Conservation (phyloP, 306 rosid species). For the Lotus japonicus region DNA sequence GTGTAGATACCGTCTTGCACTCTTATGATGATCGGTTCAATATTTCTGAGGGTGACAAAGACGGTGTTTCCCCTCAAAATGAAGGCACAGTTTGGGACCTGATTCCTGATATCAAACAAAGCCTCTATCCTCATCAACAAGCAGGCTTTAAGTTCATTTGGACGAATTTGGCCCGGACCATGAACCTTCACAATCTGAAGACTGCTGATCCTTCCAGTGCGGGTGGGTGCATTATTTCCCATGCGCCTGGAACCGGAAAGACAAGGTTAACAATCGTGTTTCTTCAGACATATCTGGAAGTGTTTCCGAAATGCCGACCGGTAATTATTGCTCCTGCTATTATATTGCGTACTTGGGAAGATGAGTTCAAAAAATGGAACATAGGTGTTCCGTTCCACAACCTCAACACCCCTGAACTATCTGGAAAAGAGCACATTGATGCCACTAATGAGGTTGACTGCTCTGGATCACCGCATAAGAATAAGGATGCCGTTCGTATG, state of each 20-base stretch:
- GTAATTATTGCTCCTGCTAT: slow-evolving; percentile 34
- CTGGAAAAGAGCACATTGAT: slow-evolving; percentile 11
- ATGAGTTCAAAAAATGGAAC: slow-evolving; percentile 35
- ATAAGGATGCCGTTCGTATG: background rate
- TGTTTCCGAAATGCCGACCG: slow-evolving; percentile 25
- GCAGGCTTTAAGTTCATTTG: slow-evolving; percentile 43
- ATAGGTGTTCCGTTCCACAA: slow-evolving; percentile 29
- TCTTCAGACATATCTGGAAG: slow-evolving; percentile 25
- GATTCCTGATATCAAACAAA: slow-evolving; percentile 25
- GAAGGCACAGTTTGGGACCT: slow-evolving; percentile 37
- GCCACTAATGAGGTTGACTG: background rate
- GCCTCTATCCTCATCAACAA: slow-evolving; percentile 33
- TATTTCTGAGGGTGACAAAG: background rate
- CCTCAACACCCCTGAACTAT: slow-evolving; percentile 20
- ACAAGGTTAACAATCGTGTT: slow-evolving; percentile 29
- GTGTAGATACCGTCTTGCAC: background rate
- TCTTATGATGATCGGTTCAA: slow-evolving; percentile 7
- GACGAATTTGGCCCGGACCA: slow-evolving; percentile 29
- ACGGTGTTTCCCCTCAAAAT: background rate
- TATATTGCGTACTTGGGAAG: slow-evolving; percentile 35
- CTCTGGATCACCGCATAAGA: background rate
- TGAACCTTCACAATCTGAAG: slow-evolving; percentile 7
- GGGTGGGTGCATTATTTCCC: slow-evolving; percentile 39
- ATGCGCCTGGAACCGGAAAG: slow-evolving; percentile 43
- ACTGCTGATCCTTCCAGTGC: background rate